These are phyloP conservation scores for Paracoccidioides lutzii DNA, from an alignment of 2,329 filamentous ascomycete species.

Conservation along the genomic window DNA sequence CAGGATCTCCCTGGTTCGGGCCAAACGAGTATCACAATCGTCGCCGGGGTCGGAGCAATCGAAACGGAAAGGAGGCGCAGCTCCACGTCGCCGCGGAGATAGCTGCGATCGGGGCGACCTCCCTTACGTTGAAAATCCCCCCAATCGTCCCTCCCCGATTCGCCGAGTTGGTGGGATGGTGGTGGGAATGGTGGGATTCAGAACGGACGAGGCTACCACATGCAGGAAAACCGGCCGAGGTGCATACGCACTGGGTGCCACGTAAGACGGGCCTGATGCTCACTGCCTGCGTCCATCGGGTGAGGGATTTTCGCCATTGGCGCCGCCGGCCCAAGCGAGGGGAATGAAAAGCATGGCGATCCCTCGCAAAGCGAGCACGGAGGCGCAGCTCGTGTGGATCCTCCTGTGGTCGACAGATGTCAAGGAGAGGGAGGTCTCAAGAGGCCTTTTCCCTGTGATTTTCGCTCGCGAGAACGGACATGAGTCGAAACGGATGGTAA, in stretches of 20 bases:
- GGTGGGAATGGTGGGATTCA: neutral
- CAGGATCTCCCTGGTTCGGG: neutral
- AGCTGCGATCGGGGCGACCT: neutral
- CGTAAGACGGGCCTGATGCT: neutral
- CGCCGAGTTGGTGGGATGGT: neutral
- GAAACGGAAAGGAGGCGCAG: neutral
- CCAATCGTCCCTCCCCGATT: neutral
- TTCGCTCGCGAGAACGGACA: neutral
- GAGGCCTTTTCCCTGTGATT: neutral
- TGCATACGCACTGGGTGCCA: neutral
- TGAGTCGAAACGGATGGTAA: neutral
- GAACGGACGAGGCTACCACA: neutral
- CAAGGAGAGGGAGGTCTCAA: neutral
- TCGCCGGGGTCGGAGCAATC: neutral
- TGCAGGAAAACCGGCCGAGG: neutral
- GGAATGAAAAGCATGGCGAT: neutral
- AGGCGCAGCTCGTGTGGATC: neutral
- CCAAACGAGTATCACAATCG: neutral
- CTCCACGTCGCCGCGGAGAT: neutral
- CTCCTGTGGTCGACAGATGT: neutral
- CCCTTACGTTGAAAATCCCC: neutral
- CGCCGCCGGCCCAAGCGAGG: neutral
- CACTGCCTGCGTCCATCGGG: neutral
- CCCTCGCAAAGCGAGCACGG: neutral
- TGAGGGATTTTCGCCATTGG: neutral